phyloP scores from a whole-genome alignment of 306 rosid species.

The Fragaria iinumae region DNA sequence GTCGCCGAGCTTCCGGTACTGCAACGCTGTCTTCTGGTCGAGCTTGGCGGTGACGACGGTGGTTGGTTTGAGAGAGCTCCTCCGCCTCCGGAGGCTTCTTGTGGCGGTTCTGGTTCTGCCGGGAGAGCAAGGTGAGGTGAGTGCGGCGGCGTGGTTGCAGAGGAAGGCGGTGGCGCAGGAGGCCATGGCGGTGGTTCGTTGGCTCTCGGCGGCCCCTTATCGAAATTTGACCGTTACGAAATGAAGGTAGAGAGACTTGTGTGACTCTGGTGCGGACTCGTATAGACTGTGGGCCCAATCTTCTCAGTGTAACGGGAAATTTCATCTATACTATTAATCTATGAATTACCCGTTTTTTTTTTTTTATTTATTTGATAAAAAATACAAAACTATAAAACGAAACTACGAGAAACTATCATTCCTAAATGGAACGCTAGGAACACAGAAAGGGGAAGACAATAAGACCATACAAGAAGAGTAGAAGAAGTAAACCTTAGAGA shows the following conservation, averaged over 20 bases:
- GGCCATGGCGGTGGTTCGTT: constrained; percentile 2
- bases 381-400: too few relatives aligned
- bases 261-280: neutral
- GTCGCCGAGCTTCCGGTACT: constrained; percentile 72
- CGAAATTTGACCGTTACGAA: neutral
- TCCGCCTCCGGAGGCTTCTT: constrained; percentile 13
- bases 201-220: neutral
- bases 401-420: too few relatives aligned
- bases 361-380: too few relatives aligned
- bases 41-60: constrained; percentile 35
- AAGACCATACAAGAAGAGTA: too few relatives aligned
- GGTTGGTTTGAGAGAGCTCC: constrained; percentile 17
- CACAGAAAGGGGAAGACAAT: too few relatives aligned
- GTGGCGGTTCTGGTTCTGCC: neutral
- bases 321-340: too few relatives aligned
- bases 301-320: too few relatives aligned
- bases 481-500: too few relatives aligned
- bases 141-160: constrained; percentile 3
- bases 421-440: too few relatives aligned
- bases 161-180: constrained; percentile 21
- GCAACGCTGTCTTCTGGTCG: constrained; percentile 34
- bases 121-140: neutral
- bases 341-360: too few relatives aligned
- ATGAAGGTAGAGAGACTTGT: neutral
- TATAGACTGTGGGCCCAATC: too few relatives aligned